phyloP scores from a whole-genome alignment of 2,329 filamentous ascomycete genomes.

The Alternaria brassicae region DNA sequence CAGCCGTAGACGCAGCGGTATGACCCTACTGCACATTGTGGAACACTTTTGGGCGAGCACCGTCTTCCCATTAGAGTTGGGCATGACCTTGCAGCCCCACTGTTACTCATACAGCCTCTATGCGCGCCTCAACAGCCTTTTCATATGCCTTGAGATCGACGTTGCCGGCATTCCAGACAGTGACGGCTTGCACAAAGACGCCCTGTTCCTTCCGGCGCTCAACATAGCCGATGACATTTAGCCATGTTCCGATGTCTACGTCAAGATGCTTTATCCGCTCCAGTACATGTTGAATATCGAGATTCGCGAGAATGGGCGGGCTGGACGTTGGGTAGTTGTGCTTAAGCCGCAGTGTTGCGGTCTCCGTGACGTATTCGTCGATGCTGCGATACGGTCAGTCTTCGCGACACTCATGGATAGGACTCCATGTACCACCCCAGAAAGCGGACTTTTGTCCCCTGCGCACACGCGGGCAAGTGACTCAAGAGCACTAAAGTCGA shows the following conservation, averaged over 20 bases:
- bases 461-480: conserved; percentile 55
- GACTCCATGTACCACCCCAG: conserved; percentile 76
- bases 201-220: conserved; percentile 31
- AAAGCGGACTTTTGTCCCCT: conserved; percentile 86
- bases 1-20: neutral
- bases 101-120: neutral
- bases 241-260: conserved; percentile 78
- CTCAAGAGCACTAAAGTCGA: conserved; percentile 58
- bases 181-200: conserved; percentile 72
- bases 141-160: conserved; percentile 77
- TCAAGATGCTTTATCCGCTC: conserved; percentile 68
- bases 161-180: conserved; percentile 78
- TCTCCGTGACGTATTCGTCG: conserved; percentile 62
- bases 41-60: neutral
- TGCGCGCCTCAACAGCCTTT: conserved; percentile 50
- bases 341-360: conserved; percentile 70
- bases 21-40: neutral
- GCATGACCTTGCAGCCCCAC: neutral
- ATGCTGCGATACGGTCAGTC: conserved; percentile 57
- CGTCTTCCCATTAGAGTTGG: too few species aligned
- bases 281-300: conserved; percentile 76
- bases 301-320: conserved; percentile 59
- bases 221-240: conserved; percentile 88
- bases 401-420: neutral
- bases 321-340: conserved; percentile 65